Base-by-base conservation (phyloP, 2,329 filamentous ascomycete genomes). In the Fusarium globosum region DNA sequence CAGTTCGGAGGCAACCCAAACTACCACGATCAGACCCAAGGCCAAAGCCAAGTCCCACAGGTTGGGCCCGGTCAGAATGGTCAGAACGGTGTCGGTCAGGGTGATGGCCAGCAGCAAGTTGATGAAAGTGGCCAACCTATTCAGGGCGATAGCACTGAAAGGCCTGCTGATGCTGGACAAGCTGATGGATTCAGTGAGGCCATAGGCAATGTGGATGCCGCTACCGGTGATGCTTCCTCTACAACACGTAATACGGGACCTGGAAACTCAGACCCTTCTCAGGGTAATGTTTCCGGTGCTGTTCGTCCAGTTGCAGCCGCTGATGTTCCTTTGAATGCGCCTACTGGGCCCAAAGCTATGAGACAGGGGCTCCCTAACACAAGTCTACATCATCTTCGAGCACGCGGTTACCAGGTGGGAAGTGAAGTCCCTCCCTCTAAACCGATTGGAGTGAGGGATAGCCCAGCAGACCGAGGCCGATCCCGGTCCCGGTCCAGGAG, bases 311-410 rank as follows among this genome's bases (percentile, higher is more conserved):
- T 79, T 66, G 65, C 81, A 48, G 79, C 76, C 66, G 68, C 81
- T 60, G 79, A 84, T 76, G 82, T 84, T 58, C 90, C 90, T 49
- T 82, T 91, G 83, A 94, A 88, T 83, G 96, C 96, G 35, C 96
- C 96, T 35, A 97, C 93, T 61, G 96, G 95, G 15, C 96, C 96
- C 53, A 95, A 96, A 83, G 96, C 96, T 23, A 97, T 98, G 94
- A 90, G 96, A 72, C 93, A 96, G 82, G 94, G 95, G 36, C 86
- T 95, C 16, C 93, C 94, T 58, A 97, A 97, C 81, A 95, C 92
- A 65, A 94, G 93, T 75, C 88, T 93, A 60, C 88, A 91, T 73
- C 89, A 93, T 77, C 80, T 91, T 80, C 85, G 90, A 72, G 88
- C 88, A 30, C 82, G 86, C 71, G 87, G 86, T 43, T 85, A 83